A percentile compares a stretch with the other conserved stretches of the same genome.
Evolutionary conservation across 371 early-diverging fungal species (phyloP).

Genomic region (Lichtheimia hyalospora): DNA sequence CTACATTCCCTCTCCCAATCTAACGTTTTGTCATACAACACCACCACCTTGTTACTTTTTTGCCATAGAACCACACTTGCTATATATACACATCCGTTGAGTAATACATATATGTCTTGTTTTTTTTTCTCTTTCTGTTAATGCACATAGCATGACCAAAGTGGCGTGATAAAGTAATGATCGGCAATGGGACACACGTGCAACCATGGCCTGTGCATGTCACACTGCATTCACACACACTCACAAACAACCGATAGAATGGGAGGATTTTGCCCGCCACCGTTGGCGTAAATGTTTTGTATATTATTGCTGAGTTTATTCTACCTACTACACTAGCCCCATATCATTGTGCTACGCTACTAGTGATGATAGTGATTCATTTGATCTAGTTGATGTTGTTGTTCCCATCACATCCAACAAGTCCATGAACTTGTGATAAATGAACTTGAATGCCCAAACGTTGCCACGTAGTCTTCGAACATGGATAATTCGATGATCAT

Average conservation of each 20-base stretch:
- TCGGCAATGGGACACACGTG: background rate
- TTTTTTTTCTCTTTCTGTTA: background rate
- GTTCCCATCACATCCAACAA: constrained; percentile 34
- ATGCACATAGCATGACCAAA: background rate
- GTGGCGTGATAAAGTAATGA: constrained; percentile 2
- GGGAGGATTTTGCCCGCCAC: no score
- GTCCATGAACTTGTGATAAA: constrained; percentile 75
- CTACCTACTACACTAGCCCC: no score
- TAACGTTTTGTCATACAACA: no score
- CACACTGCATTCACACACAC: no score
- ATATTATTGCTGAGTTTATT: no score
- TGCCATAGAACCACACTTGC: background rate
- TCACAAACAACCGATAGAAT: no score
- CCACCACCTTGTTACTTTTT: no score
- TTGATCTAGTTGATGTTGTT: background rate
- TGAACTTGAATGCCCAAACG: constrained; percentile 87
- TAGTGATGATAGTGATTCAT: no score
- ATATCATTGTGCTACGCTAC: no score
- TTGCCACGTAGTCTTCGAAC: constrained; percentile 85
- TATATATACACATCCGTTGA: background rate
- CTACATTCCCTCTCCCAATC: background rate
- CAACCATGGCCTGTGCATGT: constrained; percentile 3
- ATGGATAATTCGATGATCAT: constrained; percentile 83
- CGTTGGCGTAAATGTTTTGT: no score
- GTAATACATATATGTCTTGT: no score